Conservation (phyloP, 495 filamentous ascomycete genomes). For the Trichoderma reesei region DNA sequence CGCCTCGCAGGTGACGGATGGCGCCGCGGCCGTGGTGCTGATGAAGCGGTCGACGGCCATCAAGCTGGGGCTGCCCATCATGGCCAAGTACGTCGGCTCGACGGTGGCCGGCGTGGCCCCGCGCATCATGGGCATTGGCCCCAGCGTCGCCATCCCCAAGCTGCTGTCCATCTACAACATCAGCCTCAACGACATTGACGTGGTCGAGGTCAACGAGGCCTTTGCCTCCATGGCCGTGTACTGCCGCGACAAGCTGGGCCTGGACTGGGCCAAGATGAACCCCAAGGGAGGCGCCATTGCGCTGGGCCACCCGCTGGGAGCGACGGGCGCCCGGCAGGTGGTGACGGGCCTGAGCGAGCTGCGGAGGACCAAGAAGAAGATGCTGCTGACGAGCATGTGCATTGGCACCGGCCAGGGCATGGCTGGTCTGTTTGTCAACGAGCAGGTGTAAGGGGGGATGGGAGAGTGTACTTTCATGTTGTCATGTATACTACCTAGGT, state of each 20-base stretch:
- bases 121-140: constrained; percentile 95
- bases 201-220: constrained; percentile 94
- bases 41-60: constrained; percentile 90
- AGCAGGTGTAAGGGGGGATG: constrained; percentile 35
- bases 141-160: constrained; percentile 90
- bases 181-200: constrained; percentile 71
- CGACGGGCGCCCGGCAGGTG: constrained; percentile 72
- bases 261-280: constrained; percentile 84
- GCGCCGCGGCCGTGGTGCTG: constrained; percentile 79
- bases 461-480: not conserved
- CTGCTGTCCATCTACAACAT: constrained; percentile 72
- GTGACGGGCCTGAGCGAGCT: constrained; percentile 77
- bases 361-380: constrained; percentile 68
- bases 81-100: constrained; percentile 89
- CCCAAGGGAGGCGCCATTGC: constrained; percentile 71
- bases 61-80: constrained; percentile 79
- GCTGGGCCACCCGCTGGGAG: constrained; percentile 72
- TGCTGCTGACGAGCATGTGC: constrained; percentile 79
- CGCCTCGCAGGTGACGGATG: constrained; percentile 90
- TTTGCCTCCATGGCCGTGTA: constrained; percentile 97
- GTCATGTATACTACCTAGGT: not conserved
- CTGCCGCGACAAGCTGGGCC: constrained; percentile 64
- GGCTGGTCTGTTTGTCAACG: constrained; percentile 79
- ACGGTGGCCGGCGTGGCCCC: constrained; percentile 85
- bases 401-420: constrained; percentile 76